A percentile compares a stretch with the other conserved stretches of the same genome.
Conservation (phyloP, 495 filamentous ascomycete species). For the Penicillium canescens region DNA sequence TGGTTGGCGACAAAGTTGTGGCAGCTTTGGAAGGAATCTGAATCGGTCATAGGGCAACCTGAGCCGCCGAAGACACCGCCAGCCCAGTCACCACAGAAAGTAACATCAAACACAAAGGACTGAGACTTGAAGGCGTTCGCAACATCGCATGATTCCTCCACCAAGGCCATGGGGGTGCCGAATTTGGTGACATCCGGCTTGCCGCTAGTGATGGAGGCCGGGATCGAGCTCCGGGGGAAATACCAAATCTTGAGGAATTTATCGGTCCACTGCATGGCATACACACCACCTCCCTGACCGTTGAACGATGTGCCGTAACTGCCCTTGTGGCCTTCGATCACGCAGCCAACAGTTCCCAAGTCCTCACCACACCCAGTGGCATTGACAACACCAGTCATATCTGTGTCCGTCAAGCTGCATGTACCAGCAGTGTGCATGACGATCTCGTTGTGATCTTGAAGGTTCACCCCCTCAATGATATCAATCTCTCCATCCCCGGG, state of each 20-base stretch:
- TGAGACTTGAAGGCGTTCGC: constrained; percentile 65
- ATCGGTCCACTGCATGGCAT: constrained; percentile 74
- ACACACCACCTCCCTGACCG: constrained; percentile 69
- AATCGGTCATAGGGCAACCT: constrained; percentile 38
- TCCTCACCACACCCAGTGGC: constrained; percentile 57
- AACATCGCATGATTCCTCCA: constrained; percentile 69
- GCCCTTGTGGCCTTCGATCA: constrained; percentile 48
- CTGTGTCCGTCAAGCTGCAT: constrained; percentile 59
- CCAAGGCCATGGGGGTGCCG: constrained; percentile 63
- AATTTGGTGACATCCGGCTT: constrained; percentile 64
- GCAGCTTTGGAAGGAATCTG: constrained; percentile 52
- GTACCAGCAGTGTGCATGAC: constrained; percentile 71
- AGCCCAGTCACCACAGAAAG: constrained; percentile 91
- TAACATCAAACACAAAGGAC: constrained; percentile 77
- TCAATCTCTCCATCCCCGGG: constrained; percentile 83
- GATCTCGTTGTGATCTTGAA: constrained; percentile 61
- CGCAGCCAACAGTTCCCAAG: constrained; percentile 48
- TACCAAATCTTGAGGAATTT: constrained; percentile 72
- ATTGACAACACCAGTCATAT: constrained; percentile 47
- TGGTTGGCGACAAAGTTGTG: constrained; percentile 65
- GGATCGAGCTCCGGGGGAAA: constrained; percentile 65
- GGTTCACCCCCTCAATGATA: constrained; percentile 86
- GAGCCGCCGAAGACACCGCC: constrained; percentile 54
- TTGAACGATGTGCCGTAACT: constrained; percentile 77
- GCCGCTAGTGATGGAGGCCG: constrained; percentile 55